These are phyloP conservation scores for Stereocaulon alpinum DNA, from an alignment of 495 filamentous ascomycete genomes.

Conservation along the genomic window DNA sequence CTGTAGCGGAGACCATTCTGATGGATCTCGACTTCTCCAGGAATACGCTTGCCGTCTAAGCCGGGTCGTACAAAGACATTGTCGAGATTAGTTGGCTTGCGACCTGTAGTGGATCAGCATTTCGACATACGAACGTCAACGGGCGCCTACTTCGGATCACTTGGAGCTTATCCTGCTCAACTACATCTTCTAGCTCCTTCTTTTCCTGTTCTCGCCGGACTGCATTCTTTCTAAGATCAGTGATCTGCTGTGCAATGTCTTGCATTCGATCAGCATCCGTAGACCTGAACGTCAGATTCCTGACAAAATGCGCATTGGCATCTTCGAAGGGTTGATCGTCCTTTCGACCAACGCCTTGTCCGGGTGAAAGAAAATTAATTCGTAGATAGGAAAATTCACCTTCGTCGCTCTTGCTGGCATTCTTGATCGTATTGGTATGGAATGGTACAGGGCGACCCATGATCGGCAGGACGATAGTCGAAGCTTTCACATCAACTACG, in stretches of 20 bases:
- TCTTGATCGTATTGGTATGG: slow-evolving; percentile 99
- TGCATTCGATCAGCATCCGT: slow-evolving; percentile 78
- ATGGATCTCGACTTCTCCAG: slow-evolving; percentile 92
- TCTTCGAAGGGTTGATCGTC: slow-evolving; percentile 99
- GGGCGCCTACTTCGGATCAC: slow-evolving; percentile 68
- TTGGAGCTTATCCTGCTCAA: slow-evolving; percentile 93
- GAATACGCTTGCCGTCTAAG: slow-evolving; percentile 89
- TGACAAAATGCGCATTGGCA: slow-evolving; percentile 84
- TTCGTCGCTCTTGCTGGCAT: slow-evolving; percentile 89
- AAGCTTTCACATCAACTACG: slow-evolving; percentile 80
- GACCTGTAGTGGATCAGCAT: slow-evolving; percentile 47
- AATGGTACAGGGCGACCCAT: slow-evolving; percentile 98
- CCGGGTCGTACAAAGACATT: slow-evolving; percentile 90
- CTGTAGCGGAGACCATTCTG: slow-evolving; percentile 96
- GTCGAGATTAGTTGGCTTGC: slow-evolving; percentile 74
- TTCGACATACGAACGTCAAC: slow-evolving; percentile 5
- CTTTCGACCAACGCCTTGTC: slow-evolving; percentile 94
- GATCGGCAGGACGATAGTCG: slow-evolving; percentile 84
- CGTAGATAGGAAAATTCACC: slow-evolving; percentile 87
- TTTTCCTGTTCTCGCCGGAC: slow-evolving; percentile 91
- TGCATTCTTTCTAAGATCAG: slow-evolving; percentile 83
- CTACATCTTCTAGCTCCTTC: slow-evolving; percentile 99
- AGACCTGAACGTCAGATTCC: slow-evolving; percentile 88
- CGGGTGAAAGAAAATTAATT: slow-evolving; percentile 95
- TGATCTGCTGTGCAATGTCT: slow-evolving; percentile 80